phyloP scores from a whole-genome alignment of 306 rosid genomes.

The Vigna mungo region DNA sequence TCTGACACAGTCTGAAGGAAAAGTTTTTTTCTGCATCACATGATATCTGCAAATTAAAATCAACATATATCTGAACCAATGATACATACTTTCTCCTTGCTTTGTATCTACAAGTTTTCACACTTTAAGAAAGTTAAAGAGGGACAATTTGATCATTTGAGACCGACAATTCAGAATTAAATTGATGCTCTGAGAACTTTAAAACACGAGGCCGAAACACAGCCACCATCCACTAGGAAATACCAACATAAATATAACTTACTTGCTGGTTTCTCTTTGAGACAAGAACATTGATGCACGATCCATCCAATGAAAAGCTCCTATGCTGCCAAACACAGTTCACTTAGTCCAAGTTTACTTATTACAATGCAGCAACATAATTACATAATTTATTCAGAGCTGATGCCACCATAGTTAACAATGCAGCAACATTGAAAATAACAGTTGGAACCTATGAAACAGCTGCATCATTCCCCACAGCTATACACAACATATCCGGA shows the following conservation, averaged over 20 bases:
- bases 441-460: slow-evolving; percentile 6
- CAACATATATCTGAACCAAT: slow-evolving; percentile 31
- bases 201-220: slow-evolving; percentile 4
- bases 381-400: background rate
- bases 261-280: slow-evolving; percentile 63
- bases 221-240: slow-evolving; percentile 20
- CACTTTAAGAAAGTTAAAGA: slow-evolving; percentile 14
- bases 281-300: slow-evolving; percentile 76
- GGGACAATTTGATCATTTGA: slow-evolving; percentile 20
- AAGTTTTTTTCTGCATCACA: slow-evolving; percentile 67
- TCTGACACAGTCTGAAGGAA: slow-evolving; percentile 75
- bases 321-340: slow-evolving; percentile 66
- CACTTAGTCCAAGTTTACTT: slow-evolving; percentile 24
- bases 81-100: background rate
- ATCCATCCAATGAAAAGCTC: slow-evolving; percentile 96
- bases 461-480: too few relatives aligned
- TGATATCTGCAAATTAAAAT: slow-evolving; percentile 37
- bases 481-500: too few relatives aligned
- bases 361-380: too few relatives aligned
- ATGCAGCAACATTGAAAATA: slow-evolving; percentile 23
- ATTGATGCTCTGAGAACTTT: slow-evolving; percentile 7
- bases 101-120: slow-evolving; percentile 24
- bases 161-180: slow-evolving; percentile 34
- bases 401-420: too few relatives aligned
- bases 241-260: slow-evolving; percentile 30